These are phyloP conservation scores for Neurospora cerealis DNA, from an alignment of 495 filamentous ascomycete species.

Conservation along the genomic window DNA sequence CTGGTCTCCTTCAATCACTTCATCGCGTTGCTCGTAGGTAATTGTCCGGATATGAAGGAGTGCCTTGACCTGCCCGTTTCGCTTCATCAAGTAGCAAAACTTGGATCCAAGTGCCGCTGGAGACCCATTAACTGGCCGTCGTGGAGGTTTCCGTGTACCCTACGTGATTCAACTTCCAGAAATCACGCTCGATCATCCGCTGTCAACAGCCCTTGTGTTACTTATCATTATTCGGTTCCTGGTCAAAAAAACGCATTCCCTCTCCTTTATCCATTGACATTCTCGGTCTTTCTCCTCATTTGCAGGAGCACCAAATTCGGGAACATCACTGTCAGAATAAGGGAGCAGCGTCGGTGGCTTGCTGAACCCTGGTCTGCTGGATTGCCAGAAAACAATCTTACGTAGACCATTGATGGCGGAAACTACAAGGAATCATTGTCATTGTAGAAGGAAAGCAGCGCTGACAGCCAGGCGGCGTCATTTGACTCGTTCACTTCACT, in stretches of 20 bases:
- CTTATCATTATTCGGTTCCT: neutral
- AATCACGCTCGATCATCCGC: rapidly evolving
- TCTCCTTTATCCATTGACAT: neutral
- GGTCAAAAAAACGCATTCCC: neutral
- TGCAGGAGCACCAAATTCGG: neutral
- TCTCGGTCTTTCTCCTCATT: neutral
- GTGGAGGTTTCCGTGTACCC: neutral
- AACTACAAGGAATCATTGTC: neutral
- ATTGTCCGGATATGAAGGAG: neutral
- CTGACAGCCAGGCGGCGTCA: no score
- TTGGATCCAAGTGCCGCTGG: neutral
- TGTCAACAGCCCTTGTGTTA: neutral
- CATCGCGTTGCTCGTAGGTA: neutral
- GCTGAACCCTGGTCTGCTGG: neutral
- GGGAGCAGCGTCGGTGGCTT: neutral
- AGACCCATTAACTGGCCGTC: neutral
- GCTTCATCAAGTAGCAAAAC: neutral
- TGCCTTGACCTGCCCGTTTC: neutral
- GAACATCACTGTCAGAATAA: neutral
- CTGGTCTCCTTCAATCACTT: neutral
- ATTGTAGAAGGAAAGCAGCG: neutral
- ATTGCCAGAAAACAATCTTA: neutral
- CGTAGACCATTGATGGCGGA: no score
- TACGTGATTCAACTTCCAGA: neutral
- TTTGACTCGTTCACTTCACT: neutral